These are phyloP conservation scores for Eurotiales sp. DNA, from an alignment of 2,329 filamentous ascomycete genomes.

Conservation along the genomic window DNA sequence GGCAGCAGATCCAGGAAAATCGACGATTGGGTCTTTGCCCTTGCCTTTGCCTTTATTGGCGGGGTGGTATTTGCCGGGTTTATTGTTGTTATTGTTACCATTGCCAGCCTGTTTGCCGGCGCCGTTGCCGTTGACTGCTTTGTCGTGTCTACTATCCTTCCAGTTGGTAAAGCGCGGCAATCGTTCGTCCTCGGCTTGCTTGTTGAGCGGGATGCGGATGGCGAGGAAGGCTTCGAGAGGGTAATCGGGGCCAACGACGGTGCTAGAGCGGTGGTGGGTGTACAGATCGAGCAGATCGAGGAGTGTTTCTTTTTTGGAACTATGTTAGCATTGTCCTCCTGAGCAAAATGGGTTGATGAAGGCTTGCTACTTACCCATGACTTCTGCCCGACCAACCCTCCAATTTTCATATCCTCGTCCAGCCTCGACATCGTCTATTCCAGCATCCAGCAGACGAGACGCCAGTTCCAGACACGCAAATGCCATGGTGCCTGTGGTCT, in stretches of 20 bases:
- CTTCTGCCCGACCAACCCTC: conserved; percentile 43
- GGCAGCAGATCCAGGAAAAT: conserved; percentile 10
- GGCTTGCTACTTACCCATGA: conserved; percentile 40
- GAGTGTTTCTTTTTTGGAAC: conserved; percentile 65
- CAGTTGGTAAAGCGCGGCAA: conserved; percentile 62
- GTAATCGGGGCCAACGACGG: conserved; percentile 68
- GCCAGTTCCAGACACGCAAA: conserved; percentile 79
- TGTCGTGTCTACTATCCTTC: conserved; percentile 23
- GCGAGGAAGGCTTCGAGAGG: conserved; percentile 76
- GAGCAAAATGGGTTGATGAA: neutral
- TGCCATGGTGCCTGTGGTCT: conserved; percentile 79
- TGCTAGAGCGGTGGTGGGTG: conserved; percentile 73
- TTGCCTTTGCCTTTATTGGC: conserved; percentile 24
- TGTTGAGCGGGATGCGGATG: conserved; percentile 81
- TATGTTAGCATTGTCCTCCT: neutral
- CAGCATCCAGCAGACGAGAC: conserved; percentile 60
- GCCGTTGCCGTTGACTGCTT: conserved; percentile 1
- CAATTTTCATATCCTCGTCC: conserved; percentile 49
- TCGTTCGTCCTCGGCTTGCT: conserved; percentile 64
- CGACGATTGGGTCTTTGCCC: conserved; percentile 13
- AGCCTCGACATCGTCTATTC: conserved; percentile 48
- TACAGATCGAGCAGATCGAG: conserved; percentile 91
- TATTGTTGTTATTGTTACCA: conserved; percentile 16
- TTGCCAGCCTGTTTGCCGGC: neutral
- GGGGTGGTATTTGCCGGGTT: conserved; percentile 16